Evolutionary conservation across 2,329 filamentous ascomycete genomes (phyloP).

Genomic region (Grosmannia serpens): DNA sequence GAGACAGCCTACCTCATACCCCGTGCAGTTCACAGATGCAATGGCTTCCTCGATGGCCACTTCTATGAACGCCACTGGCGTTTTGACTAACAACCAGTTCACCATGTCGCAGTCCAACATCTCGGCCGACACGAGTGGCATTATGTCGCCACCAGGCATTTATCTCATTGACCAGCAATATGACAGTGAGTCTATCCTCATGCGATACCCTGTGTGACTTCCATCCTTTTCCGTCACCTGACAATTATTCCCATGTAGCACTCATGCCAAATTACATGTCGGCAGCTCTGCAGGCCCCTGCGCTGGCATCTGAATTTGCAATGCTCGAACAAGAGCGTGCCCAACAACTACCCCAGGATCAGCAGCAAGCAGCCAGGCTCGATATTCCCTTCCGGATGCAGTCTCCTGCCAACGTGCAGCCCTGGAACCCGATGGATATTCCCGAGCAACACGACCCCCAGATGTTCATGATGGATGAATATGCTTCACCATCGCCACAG

Average conservation of each 20-base stretch:
- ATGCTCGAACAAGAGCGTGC: background rate
- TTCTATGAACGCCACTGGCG: background rate
- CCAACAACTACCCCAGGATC: background rate
- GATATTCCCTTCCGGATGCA: conserved; percentile 27
- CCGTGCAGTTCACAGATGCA: conserved; percentile 4
- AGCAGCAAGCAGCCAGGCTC: conserved; percentile 15
- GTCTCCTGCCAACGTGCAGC: conserved; percentile 23
- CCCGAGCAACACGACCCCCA: conserved; percentile 20
- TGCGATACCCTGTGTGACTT: background rate
- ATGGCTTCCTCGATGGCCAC: background rate
- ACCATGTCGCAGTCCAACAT: background rate
- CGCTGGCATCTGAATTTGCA: background rate
- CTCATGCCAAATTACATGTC: background rate
- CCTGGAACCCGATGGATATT: conserved; percentile 31
- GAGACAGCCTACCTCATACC: conserved; percentile 2
- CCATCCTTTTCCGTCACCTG: background rate
- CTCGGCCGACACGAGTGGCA: background rate
- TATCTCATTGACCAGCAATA: conserved; percentile 9
- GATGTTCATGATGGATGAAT: conserved; percentile 26
- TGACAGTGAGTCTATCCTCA: conserved; percentile 1
- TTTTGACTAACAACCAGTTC: conserved; percentile 1
- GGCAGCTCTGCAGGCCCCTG: background rate
- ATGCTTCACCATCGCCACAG: conserved; percentile 20
- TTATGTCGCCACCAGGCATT: background rate
- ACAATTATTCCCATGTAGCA: background rate